A percentile compares a stretch with the other conserved stretches of the same genome.
Conservation (phyloP, 371 early-diverging fungal genomes). For the Haplosporangium sp. region DNA sequence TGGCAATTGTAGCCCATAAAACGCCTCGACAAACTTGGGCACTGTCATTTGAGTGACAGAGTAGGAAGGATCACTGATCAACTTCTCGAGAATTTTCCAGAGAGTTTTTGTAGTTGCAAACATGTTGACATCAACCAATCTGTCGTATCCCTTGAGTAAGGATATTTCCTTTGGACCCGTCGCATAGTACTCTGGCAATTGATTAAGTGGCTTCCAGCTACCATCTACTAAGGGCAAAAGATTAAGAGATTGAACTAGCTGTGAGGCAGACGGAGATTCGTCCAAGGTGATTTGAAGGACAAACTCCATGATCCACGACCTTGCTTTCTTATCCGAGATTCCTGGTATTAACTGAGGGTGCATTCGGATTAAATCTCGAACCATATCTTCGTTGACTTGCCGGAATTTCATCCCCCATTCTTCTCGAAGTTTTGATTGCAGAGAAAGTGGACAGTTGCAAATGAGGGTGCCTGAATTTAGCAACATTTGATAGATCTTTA, state of each 20-base stretch:
- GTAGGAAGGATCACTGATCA: background rate
- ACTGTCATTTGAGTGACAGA: background rate
- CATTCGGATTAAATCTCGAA: too few species aligned
- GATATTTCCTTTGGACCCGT: background rate
- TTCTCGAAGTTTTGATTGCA: too few species aligned
- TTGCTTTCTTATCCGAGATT: too few species aligned
- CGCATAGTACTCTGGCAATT: background rate
- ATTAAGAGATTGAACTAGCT: background rate
- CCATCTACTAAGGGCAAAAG: slow-evolving; percentile 22
- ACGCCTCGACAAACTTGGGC: background rate
- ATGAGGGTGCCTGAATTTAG: too few species aligned
- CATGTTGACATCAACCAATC: slow-evolving; percentile 9
- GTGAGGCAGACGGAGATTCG: background rate
- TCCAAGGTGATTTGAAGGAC: slow-evolving; percentile 2
- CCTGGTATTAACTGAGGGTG: too few species aligned
- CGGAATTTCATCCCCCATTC: too few species aligned
- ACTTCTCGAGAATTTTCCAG: background rate
- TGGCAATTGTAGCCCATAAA: background rate
- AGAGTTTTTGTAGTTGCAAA: background rate
- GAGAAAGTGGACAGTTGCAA: too few species aligned
- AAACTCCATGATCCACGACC: slow-evolving; percentile 13
- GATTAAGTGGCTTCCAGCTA: slow-evolving; percentile 8
- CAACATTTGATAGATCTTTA: too few species aligned
- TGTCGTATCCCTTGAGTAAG: slow-evolving; percentile 7
- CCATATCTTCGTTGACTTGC: too few species aligned